Percentiles rank a stretch among this genome's conserved stretches.
These are phyloP conservation scores for Kodamaea neixiangensis DNA, from an alignment of 805 yeast species.

Conservation along the genomic window DNA sequence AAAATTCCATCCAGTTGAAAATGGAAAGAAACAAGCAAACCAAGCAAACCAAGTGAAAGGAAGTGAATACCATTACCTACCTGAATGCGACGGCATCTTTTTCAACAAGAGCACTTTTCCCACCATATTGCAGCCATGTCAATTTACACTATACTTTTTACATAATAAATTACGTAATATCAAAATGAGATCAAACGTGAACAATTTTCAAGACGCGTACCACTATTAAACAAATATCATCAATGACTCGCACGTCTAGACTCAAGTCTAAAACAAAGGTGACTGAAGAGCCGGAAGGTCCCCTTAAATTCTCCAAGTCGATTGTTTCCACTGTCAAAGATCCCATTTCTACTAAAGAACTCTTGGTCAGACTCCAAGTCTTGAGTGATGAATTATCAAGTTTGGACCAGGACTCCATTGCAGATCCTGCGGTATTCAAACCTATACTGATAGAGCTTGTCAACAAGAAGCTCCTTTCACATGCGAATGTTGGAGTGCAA, in stretches of 20 bases:
- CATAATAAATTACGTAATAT: too few relatives aligned
- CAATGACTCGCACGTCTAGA: background rate
- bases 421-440: constrained; percentile 43
- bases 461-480: constrained; percentile 57
- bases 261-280: constrained; percentile 11
- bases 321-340: constrained; percentile 58
- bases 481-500: constrained; percentile 68
- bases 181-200: constrained; percentile 1
- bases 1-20: too few relatives aligned
- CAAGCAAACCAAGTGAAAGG: too few relatives aligned
- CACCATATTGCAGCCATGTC: too few relatives aligned
- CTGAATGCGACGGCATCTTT: too few relatives aligned
- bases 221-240: background rate
- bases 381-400: constrained; percentile 65
- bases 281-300: constrained; percentile 17
- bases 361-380: constrained; percentile 53
- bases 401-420: constrained; percentile 58
- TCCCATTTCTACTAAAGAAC: constrained; percentile 63
- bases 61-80: too few relatives aligned
- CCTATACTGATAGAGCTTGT: constrained; percentile 52
- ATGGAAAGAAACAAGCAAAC: too few relatives aligned
- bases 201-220: background rate
- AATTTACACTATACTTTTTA: too few relatives aligned
- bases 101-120: too few relatives aligned
- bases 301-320: constrained; percentile 20